Percentiles rank a stretch among this genome's conserved stretches.
phyloP scores from a whole-genome alignment of 345 rosid species.

The Lenwebbia sp. region DNA sequence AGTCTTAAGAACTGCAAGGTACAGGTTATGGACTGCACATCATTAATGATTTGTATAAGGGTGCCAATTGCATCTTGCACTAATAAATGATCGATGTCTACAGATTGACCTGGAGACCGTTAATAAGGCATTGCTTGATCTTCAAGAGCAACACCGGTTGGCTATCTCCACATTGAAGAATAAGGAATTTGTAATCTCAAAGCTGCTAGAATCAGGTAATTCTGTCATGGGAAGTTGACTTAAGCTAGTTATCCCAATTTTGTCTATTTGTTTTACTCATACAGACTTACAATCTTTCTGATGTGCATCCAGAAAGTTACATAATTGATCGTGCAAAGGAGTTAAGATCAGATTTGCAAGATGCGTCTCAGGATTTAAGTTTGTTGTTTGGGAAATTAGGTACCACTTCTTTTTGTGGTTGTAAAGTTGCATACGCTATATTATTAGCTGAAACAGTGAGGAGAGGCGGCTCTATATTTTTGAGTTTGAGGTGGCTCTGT shows the following conservation, averaged over 20 bases:
- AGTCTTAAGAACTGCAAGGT: conserved; percentile 71
- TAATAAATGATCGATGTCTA: neutral
- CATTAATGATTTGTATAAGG: neutral
- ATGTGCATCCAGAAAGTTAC: conserved; percentile 19
- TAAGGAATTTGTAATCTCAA: conserved; percentile 50
- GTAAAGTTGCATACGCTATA: neutral
- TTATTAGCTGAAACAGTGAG: neutral
- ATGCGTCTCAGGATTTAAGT: conserved; percentile 74
- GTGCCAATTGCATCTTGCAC: neutral
- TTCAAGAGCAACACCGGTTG: conserved; percentile 36
- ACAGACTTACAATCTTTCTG: neutral
- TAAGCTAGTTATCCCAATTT: neutral
- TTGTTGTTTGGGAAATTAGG: conserved; percentile 65
- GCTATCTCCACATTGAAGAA: conserved; percentile 40
- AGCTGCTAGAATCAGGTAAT: conserved; percentile 52
- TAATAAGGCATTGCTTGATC: conserved; percentile 48
- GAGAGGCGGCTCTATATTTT: neutral
- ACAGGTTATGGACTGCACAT: neutral
- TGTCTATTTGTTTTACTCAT: neutral
- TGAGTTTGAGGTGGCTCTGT: neutral
- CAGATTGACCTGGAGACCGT: conserved; percentile 53
- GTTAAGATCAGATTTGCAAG: conserved; percentile 51
- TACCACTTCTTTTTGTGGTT: conserved; percentile 7
- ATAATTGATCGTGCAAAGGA: conserved; percentile 59
- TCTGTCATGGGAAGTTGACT: neutral